These are phyloP conservation scores for Penicillium atrosanguineum DNA, from an alignment of 495 filamentous ascomycete species.

Conservation along the genomic window DNA sequence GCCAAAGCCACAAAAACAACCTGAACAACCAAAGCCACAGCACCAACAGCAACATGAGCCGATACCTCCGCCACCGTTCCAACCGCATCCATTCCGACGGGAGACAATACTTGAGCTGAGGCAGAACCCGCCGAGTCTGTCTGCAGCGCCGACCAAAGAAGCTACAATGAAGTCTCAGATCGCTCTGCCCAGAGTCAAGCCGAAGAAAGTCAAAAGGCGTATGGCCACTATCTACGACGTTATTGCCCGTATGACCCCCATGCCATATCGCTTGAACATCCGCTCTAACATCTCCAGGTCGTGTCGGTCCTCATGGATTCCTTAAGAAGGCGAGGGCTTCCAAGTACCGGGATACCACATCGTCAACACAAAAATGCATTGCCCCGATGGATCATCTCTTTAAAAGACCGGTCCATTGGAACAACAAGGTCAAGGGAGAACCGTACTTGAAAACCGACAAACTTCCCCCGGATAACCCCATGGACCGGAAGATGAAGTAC, in stretches of 20 bases:
- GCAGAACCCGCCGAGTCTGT: background rate
- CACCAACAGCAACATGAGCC: background rate
- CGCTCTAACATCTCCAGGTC: conserved; percentile 42
- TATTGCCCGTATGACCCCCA: conserved; percentile 59
- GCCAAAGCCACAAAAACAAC: too few relatives aligned
- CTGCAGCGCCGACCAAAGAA: background rate
- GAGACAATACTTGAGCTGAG: background rate
- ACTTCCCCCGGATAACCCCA: conserved; percentile 34
- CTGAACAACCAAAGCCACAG: too few relatives aligned
- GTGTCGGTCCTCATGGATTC: conserved; percentile 45
- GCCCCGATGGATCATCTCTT: conserved; percentile 78
- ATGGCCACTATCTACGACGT: conserved; percentile 71
- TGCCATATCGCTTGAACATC: background rate
- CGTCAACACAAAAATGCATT: conserved; percentile 49
- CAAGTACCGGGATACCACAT: conserved; percentile 49
- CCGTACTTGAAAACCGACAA: conserved; percentile 60
- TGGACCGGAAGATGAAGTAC: background rate
- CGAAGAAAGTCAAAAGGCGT: conserved; percentile 17
- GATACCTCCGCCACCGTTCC: too few relatives aligned
- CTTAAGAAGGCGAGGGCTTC: conserved; percentile 37
- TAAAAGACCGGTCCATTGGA: conserved; percentile 57
- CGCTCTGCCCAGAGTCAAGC: conserved; percentile 1
- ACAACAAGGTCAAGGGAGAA: conserved; percentile 65
- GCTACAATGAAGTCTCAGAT: background rate
- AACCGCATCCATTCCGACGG: background rate